Percentiles rank a stretch among this genome's conserved stretches.
Evolutionary conservation across 306 rosid species (phyloP).

Genomic region (Castanea mollissima): DNA sequence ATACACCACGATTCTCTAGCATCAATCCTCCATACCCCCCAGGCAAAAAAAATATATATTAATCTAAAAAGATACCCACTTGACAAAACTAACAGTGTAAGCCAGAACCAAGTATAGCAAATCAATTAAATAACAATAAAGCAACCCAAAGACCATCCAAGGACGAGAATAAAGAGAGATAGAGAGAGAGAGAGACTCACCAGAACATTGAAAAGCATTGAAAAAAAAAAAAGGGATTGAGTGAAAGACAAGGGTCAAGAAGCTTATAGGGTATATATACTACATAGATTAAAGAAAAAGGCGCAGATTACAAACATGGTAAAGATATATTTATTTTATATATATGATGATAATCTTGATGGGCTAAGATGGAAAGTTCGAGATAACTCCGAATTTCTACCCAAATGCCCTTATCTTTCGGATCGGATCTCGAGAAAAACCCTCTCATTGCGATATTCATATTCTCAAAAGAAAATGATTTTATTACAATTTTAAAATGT

Average conservation of each 20-base stretch:
- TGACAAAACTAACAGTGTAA: neutral
- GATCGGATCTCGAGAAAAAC: conserved; percentile 3
- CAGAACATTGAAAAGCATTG: neutral
- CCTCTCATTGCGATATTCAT: neutral
- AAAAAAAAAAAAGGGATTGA: neutral
- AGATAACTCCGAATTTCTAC: neutral
- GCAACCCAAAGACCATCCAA: neutral
- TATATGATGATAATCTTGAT: neutral
- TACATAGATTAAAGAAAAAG: neutral
- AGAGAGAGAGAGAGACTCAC: neutral
- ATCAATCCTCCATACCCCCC: neutral
- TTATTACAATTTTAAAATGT: neutral
- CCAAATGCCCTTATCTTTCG: neutral
- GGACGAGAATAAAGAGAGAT: neutral
- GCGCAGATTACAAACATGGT: neutral
- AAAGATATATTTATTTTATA: neutral
- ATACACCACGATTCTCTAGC: neutral
- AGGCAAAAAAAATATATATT: neutral
- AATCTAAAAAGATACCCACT: neutral
- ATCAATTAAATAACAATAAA: neutral
- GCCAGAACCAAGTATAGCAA: neutral
- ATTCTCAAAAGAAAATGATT: no score
- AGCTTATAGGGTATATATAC: neutral
- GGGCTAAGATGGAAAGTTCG: neutral
- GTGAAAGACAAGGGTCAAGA: neutral